Evolutionary conservation across 495 filamentous ascomycete genomes (phyloP).

Genomic region (Aspergillus conjunctus): DNA sequence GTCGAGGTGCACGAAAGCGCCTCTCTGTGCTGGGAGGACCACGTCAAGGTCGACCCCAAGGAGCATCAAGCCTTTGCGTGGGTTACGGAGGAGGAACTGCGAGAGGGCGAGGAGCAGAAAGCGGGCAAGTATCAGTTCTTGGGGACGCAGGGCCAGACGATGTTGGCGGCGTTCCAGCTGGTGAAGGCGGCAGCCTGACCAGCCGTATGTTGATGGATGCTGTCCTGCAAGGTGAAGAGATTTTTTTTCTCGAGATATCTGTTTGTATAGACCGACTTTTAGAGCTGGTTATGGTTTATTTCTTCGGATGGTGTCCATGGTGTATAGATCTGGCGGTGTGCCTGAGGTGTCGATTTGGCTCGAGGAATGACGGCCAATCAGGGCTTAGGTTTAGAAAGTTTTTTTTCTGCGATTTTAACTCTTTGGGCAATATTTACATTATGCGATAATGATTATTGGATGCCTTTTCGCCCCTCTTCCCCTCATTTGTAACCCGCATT

Average conservation of each 20-base stretch:
- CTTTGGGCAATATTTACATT: no score
- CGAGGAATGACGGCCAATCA: not conserved
- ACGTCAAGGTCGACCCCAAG: conserved; percentile 37
- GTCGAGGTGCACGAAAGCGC: conserved; percentile 38
- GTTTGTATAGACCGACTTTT: not conserved
- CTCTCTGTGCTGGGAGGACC: conserved; percentile 27
- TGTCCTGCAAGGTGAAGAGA: not conserved
- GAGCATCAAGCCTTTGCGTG: conserved; percentile 52
- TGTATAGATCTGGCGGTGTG: not conserved
- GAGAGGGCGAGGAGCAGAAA: conserved; percentile 25
- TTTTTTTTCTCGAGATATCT: no score
- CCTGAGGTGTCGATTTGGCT: not conserved
- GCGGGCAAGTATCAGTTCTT: conserved; percentile 21
- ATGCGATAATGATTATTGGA: no score
- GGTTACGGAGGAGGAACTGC: conserved; percentile 46
- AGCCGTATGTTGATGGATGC: not conserved
- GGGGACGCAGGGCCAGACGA: conserved; percentile 18
- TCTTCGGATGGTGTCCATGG: not conserved
- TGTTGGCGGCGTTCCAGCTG: conserved; percentile 24
- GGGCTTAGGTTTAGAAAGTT: no score
- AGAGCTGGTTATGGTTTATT: no score
- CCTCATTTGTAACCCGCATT: not conserved
- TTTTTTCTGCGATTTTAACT: no score
- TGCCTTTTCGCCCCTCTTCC: not conserved
- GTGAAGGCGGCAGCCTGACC: not conserved